Percentiles rank a stretch among this genome's conserved stretches.
Conservation (phyloP, 345 rosid genomes). For the Mallotus nudiflorus region DNA sequence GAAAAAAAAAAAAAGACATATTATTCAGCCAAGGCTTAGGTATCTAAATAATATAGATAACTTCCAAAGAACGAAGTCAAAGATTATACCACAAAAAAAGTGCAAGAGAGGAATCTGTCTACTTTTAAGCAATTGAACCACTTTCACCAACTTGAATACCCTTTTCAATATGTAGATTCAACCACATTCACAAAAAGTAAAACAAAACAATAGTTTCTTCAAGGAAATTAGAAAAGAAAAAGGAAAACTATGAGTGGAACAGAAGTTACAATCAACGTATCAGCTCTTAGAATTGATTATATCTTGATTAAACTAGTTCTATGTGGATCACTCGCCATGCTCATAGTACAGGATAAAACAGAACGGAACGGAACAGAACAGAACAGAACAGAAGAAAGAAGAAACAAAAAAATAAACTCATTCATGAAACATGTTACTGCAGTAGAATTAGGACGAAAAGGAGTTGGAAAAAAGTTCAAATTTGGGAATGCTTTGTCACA, state of each 20-base stretch:
- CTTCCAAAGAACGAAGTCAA: slow-evolving; percentile 13
- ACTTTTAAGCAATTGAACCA: slow-evolving; percentile 14
- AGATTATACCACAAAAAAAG: slow-evolving; percentile 15
- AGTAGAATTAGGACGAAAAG: not conserved
- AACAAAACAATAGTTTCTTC: not conserved
- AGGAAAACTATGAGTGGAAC: not conserved
- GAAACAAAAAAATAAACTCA: not conserved
- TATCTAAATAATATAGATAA: not conserved
- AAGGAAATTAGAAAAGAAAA: not conserved
- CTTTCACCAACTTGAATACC: slow-evolving; percentile 23
- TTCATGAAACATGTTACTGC: not conserved
- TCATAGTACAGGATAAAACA: not conserved
- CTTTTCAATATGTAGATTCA: slow-evolving; percentile 17
- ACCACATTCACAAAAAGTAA: not conserved
- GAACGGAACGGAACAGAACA: not conserved
- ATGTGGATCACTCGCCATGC: not conserved
- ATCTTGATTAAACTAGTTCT: not conserved
- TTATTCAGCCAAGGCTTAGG: not conserved
- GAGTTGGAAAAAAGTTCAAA: not conserved
- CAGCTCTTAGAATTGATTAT: not conserved
- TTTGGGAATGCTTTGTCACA: slow-evolving; percentile 3
- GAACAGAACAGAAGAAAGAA: not conserved
- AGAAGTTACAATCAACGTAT: not conserved
- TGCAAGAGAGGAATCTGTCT: not conserved
- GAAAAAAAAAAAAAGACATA: not conserved